Evolutionary conservation across 495 filamentous ascomycete species (phyloP).

Genomic region (Penicillium herquei): DNA sequence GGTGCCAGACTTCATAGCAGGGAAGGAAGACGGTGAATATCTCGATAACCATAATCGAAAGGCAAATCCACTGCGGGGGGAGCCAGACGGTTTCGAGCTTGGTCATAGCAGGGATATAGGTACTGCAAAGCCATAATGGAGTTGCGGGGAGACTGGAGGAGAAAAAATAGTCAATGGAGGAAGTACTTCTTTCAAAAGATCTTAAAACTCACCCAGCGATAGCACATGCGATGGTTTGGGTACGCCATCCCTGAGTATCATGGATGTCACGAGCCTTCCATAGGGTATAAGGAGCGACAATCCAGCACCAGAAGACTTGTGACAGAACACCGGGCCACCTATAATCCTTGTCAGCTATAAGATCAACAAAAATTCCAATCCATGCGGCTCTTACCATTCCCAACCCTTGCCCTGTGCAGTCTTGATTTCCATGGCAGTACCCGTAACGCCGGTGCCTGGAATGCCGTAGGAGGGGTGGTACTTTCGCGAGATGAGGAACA

Average conservation of each 20-base stretch:
- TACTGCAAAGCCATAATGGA: constrained; percentile 62
- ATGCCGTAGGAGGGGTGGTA: constrained; percentile 61
- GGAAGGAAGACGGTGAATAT: constrained; percentile 54
- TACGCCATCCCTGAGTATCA: constrained; percentile 68
- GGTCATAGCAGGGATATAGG: constrained; percentile 58
- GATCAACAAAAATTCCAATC: background rate
- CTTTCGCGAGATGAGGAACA: constrained; percentile 65
- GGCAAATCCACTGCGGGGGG: constrained; percentile 57
- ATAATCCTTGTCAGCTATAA: constrained; percentile 10
- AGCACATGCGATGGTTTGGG: constrained; percentile 61
- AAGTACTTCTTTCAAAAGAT: too few relatives aligned
- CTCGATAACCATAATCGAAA: constrained; percentile 54
- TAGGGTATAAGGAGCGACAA: constrained; percentile 49
- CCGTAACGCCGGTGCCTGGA: constrained; percentile 39
- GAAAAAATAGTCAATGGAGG: too few relatives aligned
- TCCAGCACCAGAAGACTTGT: constrained; percentile 64
- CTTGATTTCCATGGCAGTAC: constrained; percentile 37
- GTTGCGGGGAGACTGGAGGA: constrained; percentile 51
- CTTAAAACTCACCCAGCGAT: constrained; percentile 36
- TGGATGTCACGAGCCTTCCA: constrained; percentile 51
- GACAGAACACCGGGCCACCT: constrained; percentile 61
- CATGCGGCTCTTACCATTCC: constrained; percentile 54
- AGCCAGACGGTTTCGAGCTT: constrained; percentile 53
- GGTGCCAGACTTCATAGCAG: constrained; percentile 52
- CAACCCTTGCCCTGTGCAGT: constrained; percentile 50